Base-by-base conservation (phyloP, 305 asterid species). In the Plantago coronopus region DNA sequence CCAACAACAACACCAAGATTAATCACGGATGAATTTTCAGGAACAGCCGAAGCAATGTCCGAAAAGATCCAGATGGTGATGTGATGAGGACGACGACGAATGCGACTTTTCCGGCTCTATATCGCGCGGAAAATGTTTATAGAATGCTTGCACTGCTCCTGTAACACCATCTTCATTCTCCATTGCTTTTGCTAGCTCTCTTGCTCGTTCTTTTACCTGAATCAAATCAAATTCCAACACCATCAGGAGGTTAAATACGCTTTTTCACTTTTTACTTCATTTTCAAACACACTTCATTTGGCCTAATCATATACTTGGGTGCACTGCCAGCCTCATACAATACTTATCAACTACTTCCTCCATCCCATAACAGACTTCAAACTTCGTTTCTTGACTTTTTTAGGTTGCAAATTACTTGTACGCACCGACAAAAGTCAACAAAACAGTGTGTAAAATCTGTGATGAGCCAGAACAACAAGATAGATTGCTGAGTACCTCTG, bases 151-250 rank as follows among this genome's bases (percentile, higher is more conserved):
- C 61, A 82, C 83, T 16, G 88, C 88, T 1, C 88, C 85, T 0
- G 65, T 17, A 17, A 79, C 88, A 17, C 88, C 88, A 54, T 82
- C 88, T 65, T 82, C 88, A n/a, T 63, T 72, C 45, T 79, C 84
- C 85, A 82, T 79, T 40, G 88, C 81, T 62, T 74, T 70, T 6
- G 85, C 78, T 57, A 79, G 70, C 48, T 82, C 79, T 18, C 75
- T 50, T 0, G 96, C 93, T 17, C 74, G 72, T 57, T 78, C 72
- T 74, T 91, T 91, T 27, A 91, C 96, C 97, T 91, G 79, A 59
- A 47, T 40, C 23, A 4, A 12, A 12, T 23, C 14, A 31, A 64
- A 29, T 42, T 38, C 25, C 2, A 19, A 57, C 19, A 2, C 40
- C 31, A 16, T 20, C 1, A 18, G 4, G 34, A 5, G 34, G 34